These are phyloP conservation scores for Calycina marina DNA, from an alignment of 2,329 filamentous ascomycete species.

Conservation along the genomic window DNA sequence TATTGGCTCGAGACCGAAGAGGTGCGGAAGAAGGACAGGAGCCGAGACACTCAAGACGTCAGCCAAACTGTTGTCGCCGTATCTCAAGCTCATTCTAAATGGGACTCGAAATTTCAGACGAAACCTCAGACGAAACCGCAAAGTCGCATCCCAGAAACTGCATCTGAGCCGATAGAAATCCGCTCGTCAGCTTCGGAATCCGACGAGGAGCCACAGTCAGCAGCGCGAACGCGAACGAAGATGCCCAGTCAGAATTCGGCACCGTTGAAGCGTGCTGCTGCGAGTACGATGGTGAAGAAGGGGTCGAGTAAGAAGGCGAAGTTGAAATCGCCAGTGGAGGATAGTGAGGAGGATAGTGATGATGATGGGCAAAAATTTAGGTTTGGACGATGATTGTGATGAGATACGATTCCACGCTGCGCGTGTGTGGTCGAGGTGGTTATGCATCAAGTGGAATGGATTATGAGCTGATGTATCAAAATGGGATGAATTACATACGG, in stretches of 20 bases:
- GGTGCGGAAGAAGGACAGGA: slow-evolving; percentile 19
- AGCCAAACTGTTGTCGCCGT: too few species aligned
- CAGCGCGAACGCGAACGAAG: slow-evolving; percentile 7
- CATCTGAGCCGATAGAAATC: slow-evolving; percentile 1
- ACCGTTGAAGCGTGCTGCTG: slow-evolving; percentile 14
- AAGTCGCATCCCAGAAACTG: too few species aligned
- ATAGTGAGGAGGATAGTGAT: slow-evolving; percentile 15
- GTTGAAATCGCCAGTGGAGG: slow-evolving; percentile 6
- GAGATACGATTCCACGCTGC: too few species aligned
- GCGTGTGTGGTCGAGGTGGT: too few species aligned
- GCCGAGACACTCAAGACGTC: slow-evolving; percentile 6
- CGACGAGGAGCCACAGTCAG: slow-evolving; percentile 1
- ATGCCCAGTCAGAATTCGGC: slow-evolving; percentile 5
- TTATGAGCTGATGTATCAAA: too few species aligned
- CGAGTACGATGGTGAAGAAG: slow-evolving; percentile 10
- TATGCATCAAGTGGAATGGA: too few species aligned
- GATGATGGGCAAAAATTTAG: slow-evolving; percentile 21
- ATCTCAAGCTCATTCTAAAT: slow-evolving; percentile 6
- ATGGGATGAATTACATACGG: too few species aligned
- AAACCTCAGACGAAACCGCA: slow-evolving; percentile 4
- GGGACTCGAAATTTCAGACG: slow-evolving; percentile 1
- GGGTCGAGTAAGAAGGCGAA: slow-evolving; percentile 17
- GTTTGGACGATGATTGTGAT: slow-evolving; percentile 16
- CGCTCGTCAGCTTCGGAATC: slow-evolving; percentile 10
- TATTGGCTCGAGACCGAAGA: slow-evolving; percentile 34